phyloP scores from a whole-genome alignment of 2,329 filamentous ascomycete genomes.

The Blastomyces emzantsi region DNA sequence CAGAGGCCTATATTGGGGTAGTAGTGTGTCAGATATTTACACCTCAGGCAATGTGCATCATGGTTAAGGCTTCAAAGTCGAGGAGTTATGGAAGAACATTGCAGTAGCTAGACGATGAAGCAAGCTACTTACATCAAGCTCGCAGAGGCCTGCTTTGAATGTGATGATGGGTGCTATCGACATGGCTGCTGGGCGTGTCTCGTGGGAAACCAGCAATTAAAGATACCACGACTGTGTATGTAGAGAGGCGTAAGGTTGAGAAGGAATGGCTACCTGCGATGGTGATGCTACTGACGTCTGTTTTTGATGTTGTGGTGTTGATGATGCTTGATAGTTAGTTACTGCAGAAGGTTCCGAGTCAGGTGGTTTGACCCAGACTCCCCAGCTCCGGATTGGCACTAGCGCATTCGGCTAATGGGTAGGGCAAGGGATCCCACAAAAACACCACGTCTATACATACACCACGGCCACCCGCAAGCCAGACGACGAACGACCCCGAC shows the following conservation, averaged over 20 bases:
- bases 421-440: constrained; percentile 40
- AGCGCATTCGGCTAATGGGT: constrained; percentile 33
- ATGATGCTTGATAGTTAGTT: not conserved
- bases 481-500: constrained; percentile 22
- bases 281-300: constrained; percentile 12
- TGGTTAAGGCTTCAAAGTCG: not conserved
- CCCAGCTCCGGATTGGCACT: constrained; percentile 26
- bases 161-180: constrained; percentile 79
- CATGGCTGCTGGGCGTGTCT: constrained; percentile 46
- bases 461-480: constrained; percentile 27
- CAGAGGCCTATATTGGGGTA: constrained; percentile 36
- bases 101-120: constrained; percentile 8
- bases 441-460: constrained; percentile 31
- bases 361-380: constrained; percentile 6
- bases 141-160: constrained; percentile 90
- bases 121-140: constrained; percentile 58
- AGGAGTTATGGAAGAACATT: not conserved
- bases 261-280: constrained; percentile 9
- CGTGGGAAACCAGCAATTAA: constrained; percentile 11
- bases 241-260: not conserved
- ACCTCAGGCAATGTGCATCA: not conserved
- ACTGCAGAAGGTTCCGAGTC: constrained; percentile 11
- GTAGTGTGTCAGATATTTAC: not conserved
- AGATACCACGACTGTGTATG: constrained; percentile 6
- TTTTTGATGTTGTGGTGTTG: not conserved